Evolutionary conservation across 208 protist species (phyloP), one percentile per base, ranked within the genome.

Genomic region (Wallacemonas sp.): DNA sequence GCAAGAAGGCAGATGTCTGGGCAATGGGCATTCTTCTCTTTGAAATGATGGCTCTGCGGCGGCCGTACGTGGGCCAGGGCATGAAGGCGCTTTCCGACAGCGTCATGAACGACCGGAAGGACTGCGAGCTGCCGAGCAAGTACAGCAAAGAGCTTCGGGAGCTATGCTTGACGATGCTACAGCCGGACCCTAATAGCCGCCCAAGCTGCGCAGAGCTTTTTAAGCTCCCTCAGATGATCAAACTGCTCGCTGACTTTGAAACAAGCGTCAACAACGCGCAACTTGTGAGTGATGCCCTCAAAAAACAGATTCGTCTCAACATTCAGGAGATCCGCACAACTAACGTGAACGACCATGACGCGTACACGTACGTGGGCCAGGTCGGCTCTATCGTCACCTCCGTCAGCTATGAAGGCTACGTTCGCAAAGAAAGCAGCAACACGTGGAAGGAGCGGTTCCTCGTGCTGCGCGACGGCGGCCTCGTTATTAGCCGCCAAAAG

Each of bases 1-100:
- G 92, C 68, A 85, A 94, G 65, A 97, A 97, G 73, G 73, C 73
- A 15, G 94, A 98, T 45, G 83, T 97, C 66, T 98, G 94, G 94
- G 79, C 88, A 1, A 75, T 97, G 38, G 89, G 89, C 17, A 78
- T 87, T 33, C 75, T 93, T 8, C 71, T 95, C 21, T 95, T 91
- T 55, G 89, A 95, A 59, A 77, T 95, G 60, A 89, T 92, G 63
- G 80, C 81, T 4, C 68, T 91, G 36, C 79, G 85, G 54, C 85
- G 85, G 33, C 84, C 89, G 0, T 95, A 90, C 68, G 78, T 79
- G 13, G 86, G 85, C 2, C 75, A 82, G 4, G 92, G 84, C 64
- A 85, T 93, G 75, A 73, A 82, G 38, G 83, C 85, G 22, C 69
- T 82, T 9, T 78, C 79, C 12, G 64, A 73, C 61, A 70, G 46